These are phyloP conservation scores for Wickerhamiella occidentalis DNA, from an alignment of 805 yeast species.

Conservation along the genomic window DNA sequence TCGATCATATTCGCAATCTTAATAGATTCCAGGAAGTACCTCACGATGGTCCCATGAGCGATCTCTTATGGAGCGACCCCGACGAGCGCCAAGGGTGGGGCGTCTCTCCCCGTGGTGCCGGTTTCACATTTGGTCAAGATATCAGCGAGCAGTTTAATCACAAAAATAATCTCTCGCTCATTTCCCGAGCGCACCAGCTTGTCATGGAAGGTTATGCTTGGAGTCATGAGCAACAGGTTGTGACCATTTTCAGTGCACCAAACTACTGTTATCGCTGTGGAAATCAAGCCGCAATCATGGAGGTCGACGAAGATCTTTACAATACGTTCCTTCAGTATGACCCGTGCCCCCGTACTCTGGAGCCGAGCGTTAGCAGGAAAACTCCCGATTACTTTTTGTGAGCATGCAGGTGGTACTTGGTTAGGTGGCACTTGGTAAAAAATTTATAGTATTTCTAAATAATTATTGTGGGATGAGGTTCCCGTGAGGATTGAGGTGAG, in stretches of 20 bases:
- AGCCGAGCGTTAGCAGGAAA: conserved; percentile 54
- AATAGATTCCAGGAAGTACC: conserved; percentile 95
- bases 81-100: conserved; percentile 99
- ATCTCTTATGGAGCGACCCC: conserved; percentile 91
- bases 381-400: conserved; percentile 74
- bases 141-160: conserved; percentile 92
- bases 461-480: conserved; percentile 3
- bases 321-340: conserved; percentile 82
- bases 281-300: conserved; percentile 96
- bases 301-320: conserved; percentile 86
- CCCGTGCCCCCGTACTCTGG: conserved; percentile 94
- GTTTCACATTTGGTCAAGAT: conserved; percentile 97
- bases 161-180: conserved; percentile 72
- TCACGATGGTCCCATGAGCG: conserved; percentile 98
- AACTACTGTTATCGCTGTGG: conserved; percentile 97
- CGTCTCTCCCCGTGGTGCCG: conserved; percentile 96
- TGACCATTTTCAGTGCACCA: conserved; percentile 90
- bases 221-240: conserved; percentile 90
- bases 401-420: background rate
- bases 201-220: conserved; percentile 96
- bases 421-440: background rate
- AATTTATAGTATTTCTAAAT: background rate
- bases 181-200: conserved; percentile 93
- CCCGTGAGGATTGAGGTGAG: too few relatives aligned
- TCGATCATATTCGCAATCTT: conserved; percentile 86